Evolutionary conservation across 495 filamentous ascomycete genomes (phyloP).

Genomic region (Pseudotulostoma volvatum): DNA sequence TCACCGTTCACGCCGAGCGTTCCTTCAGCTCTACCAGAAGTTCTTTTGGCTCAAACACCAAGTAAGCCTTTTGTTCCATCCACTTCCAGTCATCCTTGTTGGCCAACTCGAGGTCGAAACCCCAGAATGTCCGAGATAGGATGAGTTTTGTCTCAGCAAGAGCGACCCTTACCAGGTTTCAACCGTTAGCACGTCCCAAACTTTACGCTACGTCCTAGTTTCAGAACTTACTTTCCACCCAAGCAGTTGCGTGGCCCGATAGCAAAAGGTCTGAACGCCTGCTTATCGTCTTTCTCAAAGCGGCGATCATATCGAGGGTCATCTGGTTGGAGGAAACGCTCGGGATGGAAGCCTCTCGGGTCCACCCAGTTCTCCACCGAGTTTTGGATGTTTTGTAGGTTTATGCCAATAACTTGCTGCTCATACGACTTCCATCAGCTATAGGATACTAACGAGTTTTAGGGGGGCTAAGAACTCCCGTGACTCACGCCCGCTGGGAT

Average conservation of each 20-base stretch:
- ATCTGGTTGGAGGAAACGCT: constrained; percentile 26
- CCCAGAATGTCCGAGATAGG: constrained; percentile 8
- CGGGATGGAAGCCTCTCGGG: constrained; percentile 24
- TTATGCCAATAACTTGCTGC: no score
- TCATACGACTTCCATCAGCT: no score
- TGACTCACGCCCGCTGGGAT: constrained; percentile 20
- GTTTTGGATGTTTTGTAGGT: no score
- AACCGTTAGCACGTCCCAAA: no score
- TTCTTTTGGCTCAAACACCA: no score
- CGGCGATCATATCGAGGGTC: constrained; percentile 9
- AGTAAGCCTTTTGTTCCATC: constrained; percentile 26
- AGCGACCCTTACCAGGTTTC: no score
- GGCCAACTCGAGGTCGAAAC: constrained; percentile 15
- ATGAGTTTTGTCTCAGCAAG: constrained; percentile 30
- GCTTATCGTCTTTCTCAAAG: constrained; percentile 19
- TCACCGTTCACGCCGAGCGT: no score
- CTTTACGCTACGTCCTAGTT: no score
- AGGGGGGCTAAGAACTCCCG: no score
- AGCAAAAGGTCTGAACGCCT: constrained; percentile 26
- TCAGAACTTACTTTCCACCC: constrained; percentile 23
- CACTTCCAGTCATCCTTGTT: constrained; percentile 29
- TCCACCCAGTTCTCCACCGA: constrained; percentile 20
- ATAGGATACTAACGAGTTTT: no score
- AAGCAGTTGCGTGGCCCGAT: constrained; percentile 27
- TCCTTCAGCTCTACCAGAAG: no score